Base-by-base conservation (phyloP, 805 yeast species). In the Wickerhamiella vanderwaltii region DNA sequence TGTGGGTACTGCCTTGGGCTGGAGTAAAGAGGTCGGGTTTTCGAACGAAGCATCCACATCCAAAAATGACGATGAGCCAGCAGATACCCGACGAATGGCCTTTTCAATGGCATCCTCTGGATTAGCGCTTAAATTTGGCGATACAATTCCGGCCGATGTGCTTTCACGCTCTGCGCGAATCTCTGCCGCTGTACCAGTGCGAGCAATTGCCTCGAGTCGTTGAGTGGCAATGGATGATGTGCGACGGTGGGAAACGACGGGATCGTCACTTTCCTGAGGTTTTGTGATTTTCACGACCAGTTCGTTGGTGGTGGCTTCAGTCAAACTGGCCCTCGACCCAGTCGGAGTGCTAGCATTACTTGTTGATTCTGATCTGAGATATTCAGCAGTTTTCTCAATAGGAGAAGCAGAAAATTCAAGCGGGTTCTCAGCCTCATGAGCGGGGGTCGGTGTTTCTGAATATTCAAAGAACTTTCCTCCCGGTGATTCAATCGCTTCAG, bases 391-490 rank as follows among this genome's bases (percentile, higher is more conserved):
- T n/a, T 37, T 18, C 11, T 20, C 22, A 13, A 37, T 29, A 1
- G 40, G 40, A 9, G 28, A 18, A 9, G 40, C 40, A 16, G 29
- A 28, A 37, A 37, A 37, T 29, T 37, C 40, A 6, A 37, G 29
- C 15, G 40, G 40, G 20, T 29, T 34, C 26, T 7, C 7, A 7
- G 26, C 11, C 9, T 7, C 9, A 9, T 19, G 35, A 6, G 28
- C 33, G 13, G 40, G 40, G 3, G 40, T 37, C 17, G 31, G 39
- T n/a, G 39, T 35, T 28, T 35, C 39, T 18, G 35, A 18, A n/a
- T 17, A 5, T n/a, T 6, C n/a, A n/a, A n/a, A n/a, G n/a, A n/a
- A n/a, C n/a, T n/a, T n/a, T n/a, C n/a, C n/a, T n/a, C n/a, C n/a
- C n/a, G n/a, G n/a, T n/a, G n/a, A n/a, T n/a, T n/a, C n/a, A n/a